A percentile compares a stretch with the other conserved stretches of the same genome.
Conservation (phyloP, 2,329 filamentous ascomycete species). For the Colletotrichum spaethianum region DNA sequence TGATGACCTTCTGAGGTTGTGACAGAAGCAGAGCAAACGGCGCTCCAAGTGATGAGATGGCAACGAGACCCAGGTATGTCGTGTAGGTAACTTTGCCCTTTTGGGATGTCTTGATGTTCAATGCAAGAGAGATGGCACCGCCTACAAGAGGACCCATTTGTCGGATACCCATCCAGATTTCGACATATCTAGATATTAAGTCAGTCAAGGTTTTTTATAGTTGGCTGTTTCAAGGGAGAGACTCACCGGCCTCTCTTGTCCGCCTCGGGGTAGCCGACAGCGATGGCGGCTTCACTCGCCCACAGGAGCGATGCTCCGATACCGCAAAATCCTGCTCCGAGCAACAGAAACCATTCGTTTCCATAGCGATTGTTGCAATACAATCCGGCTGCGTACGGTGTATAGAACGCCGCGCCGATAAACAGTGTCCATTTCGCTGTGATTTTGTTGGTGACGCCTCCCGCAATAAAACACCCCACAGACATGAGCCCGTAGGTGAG, state of each 20-base stretch:
- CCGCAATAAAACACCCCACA: conserved; percentile 35
- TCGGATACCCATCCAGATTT: conserved; percentile 36
- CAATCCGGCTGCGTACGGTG: conserved; percentile 58
- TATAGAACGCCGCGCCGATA: conserved; percentile 59
- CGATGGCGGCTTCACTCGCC: conserved; percentile 55
- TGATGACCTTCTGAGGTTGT: conserved; percentile 59
- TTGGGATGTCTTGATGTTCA: conserved; percentile 58
- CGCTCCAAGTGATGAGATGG: conserved; percentile 61
- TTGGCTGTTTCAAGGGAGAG: neutral
- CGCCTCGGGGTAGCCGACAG: conserved; percentile 75
- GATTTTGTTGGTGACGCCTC: conserved; percentile 35
- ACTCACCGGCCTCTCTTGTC: conserved; percentile 65
- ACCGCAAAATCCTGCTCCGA: conserved; percentile 58
- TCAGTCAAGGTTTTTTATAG: neutral
- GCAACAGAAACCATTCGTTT: conserved; percentile 58
- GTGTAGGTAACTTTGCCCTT: conserved; percentile 55
- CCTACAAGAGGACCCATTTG: conserved; percentile 55
- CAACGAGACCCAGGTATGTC: conserved; percentile 62
- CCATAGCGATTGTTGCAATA: conserved; percentile 61
- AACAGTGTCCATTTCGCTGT: conserved; percentile 53
- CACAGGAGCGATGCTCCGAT: conserved; percentile 54
- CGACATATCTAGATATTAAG: conserved; percentile 9
- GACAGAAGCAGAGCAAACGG: conserved; percentile 59
- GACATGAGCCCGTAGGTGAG: conserved; percentile 37
- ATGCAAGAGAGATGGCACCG: conserved; percentile 63